A percentile compares a stretch with the other conserved stretches of the same genome.
These are phyloP conservation scores for Sordariomycetes sp. DNA, from an alignment of 2,329 filamentous ascomycete genomes.

Conservation along the genomic window DNA sequence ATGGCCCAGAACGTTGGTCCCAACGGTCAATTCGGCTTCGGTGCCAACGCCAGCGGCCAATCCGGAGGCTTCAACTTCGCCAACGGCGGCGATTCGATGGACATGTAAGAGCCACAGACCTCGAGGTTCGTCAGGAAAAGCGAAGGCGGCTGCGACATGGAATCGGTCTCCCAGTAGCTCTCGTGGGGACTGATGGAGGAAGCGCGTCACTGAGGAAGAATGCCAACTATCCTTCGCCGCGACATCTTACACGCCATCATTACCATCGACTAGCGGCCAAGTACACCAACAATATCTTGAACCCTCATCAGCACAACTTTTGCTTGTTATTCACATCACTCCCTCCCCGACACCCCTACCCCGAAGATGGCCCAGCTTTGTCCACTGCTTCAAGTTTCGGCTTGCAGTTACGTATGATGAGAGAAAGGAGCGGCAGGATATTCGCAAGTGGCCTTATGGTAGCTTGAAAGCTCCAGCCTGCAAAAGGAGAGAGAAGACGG, in stretches of 20 bases:
- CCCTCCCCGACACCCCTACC: constrained; percentile 10
- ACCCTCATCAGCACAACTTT: constrained; percentile 13
- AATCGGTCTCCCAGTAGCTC: no score
- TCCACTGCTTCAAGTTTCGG: constrained; percentile 23
- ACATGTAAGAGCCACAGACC: constrained; percentile 39
- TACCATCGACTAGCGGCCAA: neutral
- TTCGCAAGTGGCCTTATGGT: constrained; percentile 41
- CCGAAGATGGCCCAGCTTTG: neutral
- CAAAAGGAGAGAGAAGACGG: neutral
- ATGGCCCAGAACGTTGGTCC: constrained; percentile 61
- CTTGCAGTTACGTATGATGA: constrained; percentile 8
- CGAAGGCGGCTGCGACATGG: neutral
- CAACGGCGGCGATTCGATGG: constrained; percentile 57
- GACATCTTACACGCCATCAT: neutral
- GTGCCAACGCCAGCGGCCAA: constrained; percentile 51
- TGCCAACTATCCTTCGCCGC: no score
- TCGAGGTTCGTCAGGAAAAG: neutral
- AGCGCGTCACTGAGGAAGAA: no score
- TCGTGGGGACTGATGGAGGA: no score
- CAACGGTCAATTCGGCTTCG: constrained; percentile 74
- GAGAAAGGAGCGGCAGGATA: constrained; percentile 16
- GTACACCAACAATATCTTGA: neutral
- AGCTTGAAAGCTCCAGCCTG: constrained; percentile 58
- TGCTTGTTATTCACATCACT: constrained; percentile 11
- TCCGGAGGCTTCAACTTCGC: constrained; percentile 91